Conservation (phyloP, 2,329 filamentous ascomycete genomes). For the Chaetomium globosum region DNA sequence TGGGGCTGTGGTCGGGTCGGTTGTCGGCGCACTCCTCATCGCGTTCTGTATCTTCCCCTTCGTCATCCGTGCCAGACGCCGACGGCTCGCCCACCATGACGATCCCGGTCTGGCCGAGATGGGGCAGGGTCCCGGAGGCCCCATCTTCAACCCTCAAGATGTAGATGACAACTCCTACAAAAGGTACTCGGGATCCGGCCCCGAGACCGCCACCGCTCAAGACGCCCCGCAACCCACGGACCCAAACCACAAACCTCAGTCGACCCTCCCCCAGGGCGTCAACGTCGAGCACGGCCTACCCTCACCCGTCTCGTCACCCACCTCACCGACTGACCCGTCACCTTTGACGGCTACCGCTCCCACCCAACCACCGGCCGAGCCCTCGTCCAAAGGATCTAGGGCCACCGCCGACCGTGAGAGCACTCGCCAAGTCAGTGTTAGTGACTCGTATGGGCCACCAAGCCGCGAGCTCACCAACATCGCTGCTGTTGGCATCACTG, state of each 20-base stretch:
- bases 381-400: conserved; percentile 23
- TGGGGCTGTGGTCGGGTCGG: conserved; percentile 42
- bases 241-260: conserved; percentile 27
- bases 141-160: conserved; percentile 30
- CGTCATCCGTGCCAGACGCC: conserved; percentile 40
- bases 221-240: conserved; percentile 18
- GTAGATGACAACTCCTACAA: conserved; percentile 33
- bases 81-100: conserved; percentile 34
- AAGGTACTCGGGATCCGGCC: conserved; percentile 27
- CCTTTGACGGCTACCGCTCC: conserved; percentile 24
- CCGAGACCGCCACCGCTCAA: conserved; percentile 20
- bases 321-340: conserved; percentile 29
- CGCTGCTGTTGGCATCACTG: conserved; percentile 34
- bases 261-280: conserved; percentile 29
- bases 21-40: conserved; percentile 39
- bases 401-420: conserved; percentile 32
- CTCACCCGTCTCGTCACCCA: conserved; percentile 34
- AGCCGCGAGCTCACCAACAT: conserved; percentile 34
- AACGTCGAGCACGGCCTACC: conserved; percentile 34
- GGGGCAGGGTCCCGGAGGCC: conserved; percentile 38
- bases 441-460: conserved; percentile 34
- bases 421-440: conserved; percentile 34
- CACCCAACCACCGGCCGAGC: conserved; percentile 17
- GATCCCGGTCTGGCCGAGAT: conserved; percentile 39
- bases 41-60: conserved; percentile 42